phyloP scores from a whole-genome alignment of 495 filamentous ascomycete genomes.

The Astrocystis sublimbata region DNA sequence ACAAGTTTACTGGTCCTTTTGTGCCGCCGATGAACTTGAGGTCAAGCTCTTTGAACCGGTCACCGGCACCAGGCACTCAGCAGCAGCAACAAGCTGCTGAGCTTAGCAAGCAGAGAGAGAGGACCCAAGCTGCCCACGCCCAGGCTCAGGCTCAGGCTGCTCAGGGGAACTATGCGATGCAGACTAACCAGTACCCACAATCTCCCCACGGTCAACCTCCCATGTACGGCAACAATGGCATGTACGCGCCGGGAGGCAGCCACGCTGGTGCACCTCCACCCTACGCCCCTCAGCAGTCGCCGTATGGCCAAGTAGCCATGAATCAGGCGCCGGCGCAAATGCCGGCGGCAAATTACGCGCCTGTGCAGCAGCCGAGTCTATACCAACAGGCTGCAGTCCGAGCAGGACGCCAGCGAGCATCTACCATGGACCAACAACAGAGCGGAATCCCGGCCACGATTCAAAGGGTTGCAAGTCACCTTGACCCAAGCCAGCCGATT shows the following conservation, averaged over 20 bases:
- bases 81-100: conserved; percentile 95
- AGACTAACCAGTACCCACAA: conserved; percentile 45
- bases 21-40: conserved; percentile 98
- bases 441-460: conserved; percentile 89
- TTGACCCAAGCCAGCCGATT: conserved; percentile 94
- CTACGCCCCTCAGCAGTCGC: conserved; percentile 71
- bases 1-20: conserved; percentile 94
- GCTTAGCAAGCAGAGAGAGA: conserved; percentile 81
- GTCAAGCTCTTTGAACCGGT: conserved; percentile 75
- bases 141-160: conserved; percentile 51
- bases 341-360: conserved; percentile 65
- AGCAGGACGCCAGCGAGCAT: conserved; percentile 83
- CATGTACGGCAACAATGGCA: conserved; percentile 71
- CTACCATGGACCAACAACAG: conserved; percentile 92
- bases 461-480: conserved; percentile 93
- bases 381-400: conserved; percentile 85
- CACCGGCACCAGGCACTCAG: conserved; percentile 93
- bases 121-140: conserved; percentile 66
- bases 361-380: conserved; percentile 61
- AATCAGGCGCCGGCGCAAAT: conserved; percentile 64
- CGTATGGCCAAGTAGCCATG: conserved; percentile 78
- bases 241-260: conserved; percentile 69
- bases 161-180: conserved; percentile 51
- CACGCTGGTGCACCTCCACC: conserved; percentile 78
- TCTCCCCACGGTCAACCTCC: conserved; percentile 53